A percentile compares a stretch with the other conserved stretches of the same genome.
phyloP scores from a whole-genome alignment of 768 basidiomycete species.

The Hemileccinum rubropunctum region DNA sequence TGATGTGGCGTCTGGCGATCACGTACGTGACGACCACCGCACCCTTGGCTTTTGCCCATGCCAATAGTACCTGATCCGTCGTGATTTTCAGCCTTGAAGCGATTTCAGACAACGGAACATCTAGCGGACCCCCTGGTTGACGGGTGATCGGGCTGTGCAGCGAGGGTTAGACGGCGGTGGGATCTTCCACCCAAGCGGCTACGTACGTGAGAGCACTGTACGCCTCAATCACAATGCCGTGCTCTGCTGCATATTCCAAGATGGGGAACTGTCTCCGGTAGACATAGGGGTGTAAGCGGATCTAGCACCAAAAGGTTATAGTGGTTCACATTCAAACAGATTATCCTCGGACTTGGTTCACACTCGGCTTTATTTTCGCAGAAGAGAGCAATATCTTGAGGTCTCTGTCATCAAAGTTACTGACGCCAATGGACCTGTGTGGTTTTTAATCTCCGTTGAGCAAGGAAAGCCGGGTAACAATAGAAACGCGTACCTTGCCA shows the following conservation, averaged over 20 bases:
- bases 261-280: constrained; percentile 30
- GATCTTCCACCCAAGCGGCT: not conserved
- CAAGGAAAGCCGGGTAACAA: too few relatives aligned
- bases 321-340: not conserved
- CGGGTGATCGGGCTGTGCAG: constrained; percentile 53
- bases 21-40: constrained; percentile 34
- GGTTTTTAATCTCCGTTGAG: not conserved
- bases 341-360: constrained; percentile 54
- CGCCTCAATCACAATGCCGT: constrained; percentile 63
- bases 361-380: constrained; percentile 61
- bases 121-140: constrained; percentile 61
- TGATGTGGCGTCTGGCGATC: too few relatives aligned
- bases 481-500: constrained; percentile 41
- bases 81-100: constrained; percentile 49
- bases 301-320: constrained; percentile 37
- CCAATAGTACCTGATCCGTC: constrained; percentile 66
- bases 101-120: constrained; percentile 54
- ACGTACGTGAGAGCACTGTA: constrained; percentile 66
- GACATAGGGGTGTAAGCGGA: constrained; percentile 70
- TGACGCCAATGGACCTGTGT: constrained; percentile 66
- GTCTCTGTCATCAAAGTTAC: constrained; percentile 60
- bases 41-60: constrained; percentile 71
- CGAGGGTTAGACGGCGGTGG: not conserved
- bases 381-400: constrained; percentile 39
- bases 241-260: constrained; percentile 52